Conservation (phyloP, 2,329 filamentous ascomycete genomes). For the Dactylellina cionopaga region DNA sequence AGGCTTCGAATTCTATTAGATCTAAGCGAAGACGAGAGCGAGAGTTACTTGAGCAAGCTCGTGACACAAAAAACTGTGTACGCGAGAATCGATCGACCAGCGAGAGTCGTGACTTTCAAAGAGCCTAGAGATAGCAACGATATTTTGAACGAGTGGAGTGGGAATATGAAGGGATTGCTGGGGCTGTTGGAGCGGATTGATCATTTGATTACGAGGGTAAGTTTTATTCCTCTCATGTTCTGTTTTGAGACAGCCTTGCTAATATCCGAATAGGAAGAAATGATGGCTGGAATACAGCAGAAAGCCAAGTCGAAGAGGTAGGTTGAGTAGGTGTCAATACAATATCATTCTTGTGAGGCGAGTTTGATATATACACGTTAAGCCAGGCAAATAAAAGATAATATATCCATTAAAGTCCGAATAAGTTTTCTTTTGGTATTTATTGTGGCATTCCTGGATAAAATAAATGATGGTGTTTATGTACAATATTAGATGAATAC, state of each 20-base stretch:
- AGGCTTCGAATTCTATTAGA: slow-evolving; percentile 91
- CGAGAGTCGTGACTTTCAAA: slow-evolving; percentile 90
- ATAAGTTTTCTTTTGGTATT: no score
- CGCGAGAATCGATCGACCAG: slow-evolving; percentile 95
- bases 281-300: slow-evolving; percentile 97
- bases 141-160: slow-evolving; percentile 97
- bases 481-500: slow-evolving; percentile 51
- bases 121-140: slow-evolving; percentile 95
- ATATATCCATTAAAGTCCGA: no score
- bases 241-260: slow-evolving; percentile 1
- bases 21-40: slow-evolving; percentile 91
- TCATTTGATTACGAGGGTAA: slow-evolving; percentile 88
- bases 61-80: slow-evolving; percentile 98
- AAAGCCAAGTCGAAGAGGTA: slow-evolving; percentile 55
- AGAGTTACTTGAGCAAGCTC: slow-evolving; percentile 97
- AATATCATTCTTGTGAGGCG: slow-evolving; percentile 19
- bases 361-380: slow-evolving; percentile 35
- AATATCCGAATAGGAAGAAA: slow-evolving; percentile 76
- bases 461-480: slow-evolving; percentile 43
- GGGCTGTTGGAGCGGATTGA: slow-evolving; percentile 90
- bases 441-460: no score
- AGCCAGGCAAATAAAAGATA: no score
- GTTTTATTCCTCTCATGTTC: neutral
- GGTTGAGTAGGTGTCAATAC: neutral
- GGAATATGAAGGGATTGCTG: slow-evolving; percentile 93